Evolutionary conservation across 352 stramenopile genomes (phyloP).

Genomic region (Phytophthora colocasiae): DNA sequence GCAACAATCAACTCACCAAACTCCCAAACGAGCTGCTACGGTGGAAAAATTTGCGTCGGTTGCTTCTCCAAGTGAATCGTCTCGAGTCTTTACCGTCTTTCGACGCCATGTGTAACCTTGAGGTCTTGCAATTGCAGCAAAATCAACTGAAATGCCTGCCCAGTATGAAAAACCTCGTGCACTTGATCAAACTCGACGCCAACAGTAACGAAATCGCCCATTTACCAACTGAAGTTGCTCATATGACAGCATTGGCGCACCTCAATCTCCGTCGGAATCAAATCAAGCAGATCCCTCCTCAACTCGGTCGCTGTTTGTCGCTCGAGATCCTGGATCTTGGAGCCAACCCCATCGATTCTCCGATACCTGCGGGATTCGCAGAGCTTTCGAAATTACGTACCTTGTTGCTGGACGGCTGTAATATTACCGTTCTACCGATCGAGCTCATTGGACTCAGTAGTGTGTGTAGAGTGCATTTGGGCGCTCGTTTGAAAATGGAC

Average conservation of each 20-base stretch:
- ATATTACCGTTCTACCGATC: conserved; percentile 62
- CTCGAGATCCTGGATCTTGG: conserved; percentile 82
- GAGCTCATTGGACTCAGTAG: conserved; percentile 64
- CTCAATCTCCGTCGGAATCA: conserved; percentile 74
- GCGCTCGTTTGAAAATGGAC: conserved; percentile 57
- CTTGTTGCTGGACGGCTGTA: conserved; percentile 65
- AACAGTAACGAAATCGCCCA: conserved; percentile 71
- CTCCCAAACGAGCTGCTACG: conserved; percentile 45
- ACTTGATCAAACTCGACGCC: conserved; percentile 81
- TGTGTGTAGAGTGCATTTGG: conserved; percentile 68
- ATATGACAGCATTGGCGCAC: conserved; percentile 68
- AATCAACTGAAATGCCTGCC: conserved; percentile 70
- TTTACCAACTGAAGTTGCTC: conserved; percentile 52
- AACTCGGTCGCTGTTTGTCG: conserved; percentile 49
- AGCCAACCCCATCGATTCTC: conserved; percentile 58
- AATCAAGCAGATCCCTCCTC: conserved; percentile 52
- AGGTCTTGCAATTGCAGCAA: conserved; percentile 66
- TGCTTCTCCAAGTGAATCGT: conserved; percentile 71
- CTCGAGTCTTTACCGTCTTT: conserved; percentile 51
- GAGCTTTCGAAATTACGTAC: conserved; percentile 65
- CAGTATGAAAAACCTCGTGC: conserved; percentile 64
- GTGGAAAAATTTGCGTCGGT: conserved; percentile 64
- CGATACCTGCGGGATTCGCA: conserved; percentile 52
- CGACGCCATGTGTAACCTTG: conserved; percentile 60
- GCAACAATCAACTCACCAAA: conserved; percentile 58